Evolutionary conservation across 805 yeast species (phyloP).

Genomic region (Hanseniaspora meyeri): DNA sequence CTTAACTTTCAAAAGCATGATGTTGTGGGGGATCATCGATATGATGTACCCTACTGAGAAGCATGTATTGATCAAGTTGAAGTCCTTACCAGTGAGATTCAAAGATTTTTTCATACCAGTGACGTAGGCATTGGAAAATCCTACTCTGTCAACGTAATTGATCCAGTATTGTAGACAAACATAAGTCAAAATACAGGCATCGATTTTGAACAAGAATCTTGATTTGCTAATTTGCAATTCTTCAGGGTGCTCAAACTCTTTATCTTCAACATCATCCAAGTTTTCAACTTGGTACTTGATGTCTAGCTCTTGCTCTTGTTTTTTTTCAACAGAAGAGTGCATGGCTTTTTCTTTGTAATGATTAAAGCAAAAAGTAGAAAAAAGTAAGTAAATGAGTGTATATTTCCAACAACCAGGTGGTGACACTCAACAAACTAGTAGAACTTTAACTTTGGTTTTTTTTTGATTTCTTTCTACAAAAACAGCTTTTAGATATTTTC

Average conservation of each 20-base stretch:
- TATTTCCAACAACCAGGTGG: no score
- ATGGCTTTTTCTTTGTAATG: neutral
- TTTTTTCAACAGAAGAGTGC: neutral
- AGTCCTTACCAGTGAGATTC: slow-evolving; percentile 36
- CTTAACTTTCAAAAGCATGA: slow-evolving; percentile 38
- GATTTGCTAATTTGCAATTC: slow-evolving; percentile 4
- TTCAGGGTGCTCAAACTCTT: neutral
- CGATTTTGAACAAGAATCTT: slow-evolving; percentile 23
- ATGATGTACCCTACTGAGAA: slow-evolving; percentile 51
- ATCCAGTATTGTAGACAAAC: slow-evolving; percentile 30
- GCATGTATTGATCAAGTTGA: slow-evolving; percentile 41
- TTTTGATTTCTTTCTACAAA: no score
- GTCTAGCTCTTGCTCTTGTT: neutral
- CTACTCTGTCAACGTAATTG: slow-evolving; percentile 48
- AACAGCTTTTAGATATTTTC: no score
- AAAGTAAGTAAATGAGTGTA: neutral
- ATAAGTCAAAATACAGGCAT: slow-evolving; percentile 26
- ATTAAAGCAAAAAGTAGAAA: neutral
- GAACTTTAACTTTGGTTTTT: no score
- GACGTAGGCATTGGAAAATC: slow-evolving; percentile 49
- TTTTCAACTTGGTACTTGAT: slow-evolving; percentile 1
- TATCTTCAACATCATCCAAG: neutral
- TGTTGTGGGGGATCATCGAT: slow-evolving; percentile 50
- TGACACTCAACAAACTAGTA: no score
- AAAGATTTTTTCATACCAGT: slow-evolving; percentile 53